These are phyloP conservation scores for Cladosporium sp. DNA, from an alignment of 2,329 filamentous ascomycete genomes.

Conservation along the genomic window DNA sequence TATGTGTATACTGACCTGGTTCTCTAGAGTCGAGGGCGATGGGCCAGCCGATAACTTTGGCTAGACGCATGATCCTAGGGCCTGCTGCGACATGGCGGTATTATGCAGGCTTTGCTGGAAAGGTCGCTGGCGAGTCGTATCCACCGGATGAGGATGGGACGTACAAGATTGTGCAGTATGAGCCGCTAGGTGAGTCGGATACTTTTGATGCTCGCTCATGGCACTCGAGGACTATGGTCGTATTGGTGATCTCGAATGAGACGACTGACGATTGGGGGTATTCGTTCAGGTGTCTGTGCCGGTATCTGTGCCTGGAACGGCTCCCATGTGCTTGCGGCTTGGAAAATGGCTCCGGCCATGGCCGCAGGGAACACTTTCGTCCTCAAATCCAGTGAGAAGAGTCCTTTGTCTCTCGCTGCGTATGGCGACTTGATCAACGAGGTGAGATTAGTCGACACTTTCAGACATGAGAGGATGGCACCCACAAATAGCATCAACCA, in stretches of 20 bases:
- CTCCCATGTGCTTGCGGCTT: conserved; percentile 35
- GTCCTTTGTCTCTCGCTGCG: conserved; percentile 53
- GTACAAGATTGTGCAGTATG: conserved; percentile 35
- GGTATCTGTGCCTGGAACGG: conserved; percentile 43
- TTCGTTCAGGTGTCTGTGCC: conserved; percentile 32
- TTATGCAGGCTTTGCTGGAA: conserved; percentile 24
- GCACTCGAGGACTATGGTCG: too few relatives aligned
- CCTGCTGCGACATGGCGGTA: conserved; percentile 24
- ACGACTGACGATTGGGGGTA: not conserved
- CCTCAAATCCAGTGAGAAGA: conserved; percentile 11
- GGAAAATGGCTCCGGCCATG: conserved; percentile 9
- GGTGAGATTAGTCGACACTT: not conserved
- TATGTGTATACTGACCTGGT: not conserved
- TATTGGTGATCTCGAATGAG: too few relatives aligned
- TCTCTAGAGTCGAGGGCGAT: conserved; percentile 56
- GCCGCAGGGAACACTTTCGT: conserved; percentile 8
- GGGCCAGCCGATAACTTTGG: conserved; percentile 41
- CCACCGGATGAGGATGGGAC: conserved; percentile 25
- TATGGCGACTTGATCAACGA: conserved; percentile 57
- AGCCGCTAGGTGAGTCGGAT: conserved; percentile 29
- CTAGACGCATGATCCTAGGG: conserved; percentile 27
- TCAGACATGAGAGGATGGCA: too few relatives aligned
- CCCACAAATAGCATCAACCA: too few relatives aligned
- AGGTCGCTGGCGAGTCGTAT: conserved; percentile 25
- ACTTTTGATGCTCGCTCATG: too few relatives aligned